phyloP scores from a whole-genome alignment of 495 filamentous ascomycete species.

The Jackrogersella multiformis region DNA sequence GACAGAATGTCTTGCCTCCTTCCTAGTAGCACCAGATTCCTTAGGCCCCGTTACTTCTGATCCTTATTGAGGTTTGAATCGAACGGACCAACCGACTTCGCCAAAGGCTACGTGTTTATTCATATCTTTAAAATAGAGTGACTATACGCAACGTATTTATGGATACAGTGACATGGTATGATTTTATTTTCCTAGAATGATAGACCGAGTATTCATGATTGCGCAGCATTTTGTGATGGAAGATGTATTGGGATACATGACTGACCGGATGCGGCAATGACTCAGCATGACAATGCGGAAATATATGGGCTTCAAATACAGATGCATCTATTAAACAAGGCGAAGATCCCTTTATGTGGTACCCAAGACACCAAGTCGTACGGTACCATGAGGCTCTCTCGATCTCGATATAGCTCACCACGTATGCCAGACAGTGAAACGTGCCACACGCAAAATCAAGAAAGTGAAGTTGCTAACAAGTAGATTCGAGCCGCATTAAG shows the following conservation, averaged over 20 bases:
- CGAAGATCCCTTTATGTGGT: background rate
- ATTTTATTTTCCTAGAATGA: background rate
- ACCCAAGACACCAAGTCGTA: background rate
- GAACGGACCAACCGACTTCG: background rate
- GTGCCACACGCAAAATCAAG: background rate
- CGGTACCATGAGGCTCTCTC: background rate
- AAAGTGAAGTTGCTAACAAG: background rate
- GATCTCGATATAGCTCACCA: background rate
- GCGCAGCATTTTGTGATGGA: background rate
- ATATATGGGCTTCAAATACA: background rate
- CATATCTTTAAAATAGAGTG: background rate
- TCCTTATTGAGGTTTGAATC: background rate
- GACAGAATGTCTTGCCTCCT: background rate
- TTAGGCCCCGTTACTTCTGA: background rate
- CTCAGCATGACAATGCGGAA: background rate
- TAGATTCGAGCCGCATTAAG: background rate
- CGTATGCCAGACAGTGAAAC: background rate
- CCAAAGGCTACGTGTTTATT: too few relatives aligned
- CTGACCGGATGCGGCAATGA: background rate
- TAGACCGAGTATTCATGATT: background rate
- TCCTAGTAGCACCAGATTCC: background rate
- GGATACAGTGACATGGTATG: background rate
- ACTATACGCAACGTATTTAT: background rate
- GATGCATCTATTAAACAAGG: background rate
- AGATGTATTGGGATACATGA: background rate